Base-by-base conservation (phyloP, 2,329 filamentous ascomycete species). In the Monilinia laxa region DNA sequence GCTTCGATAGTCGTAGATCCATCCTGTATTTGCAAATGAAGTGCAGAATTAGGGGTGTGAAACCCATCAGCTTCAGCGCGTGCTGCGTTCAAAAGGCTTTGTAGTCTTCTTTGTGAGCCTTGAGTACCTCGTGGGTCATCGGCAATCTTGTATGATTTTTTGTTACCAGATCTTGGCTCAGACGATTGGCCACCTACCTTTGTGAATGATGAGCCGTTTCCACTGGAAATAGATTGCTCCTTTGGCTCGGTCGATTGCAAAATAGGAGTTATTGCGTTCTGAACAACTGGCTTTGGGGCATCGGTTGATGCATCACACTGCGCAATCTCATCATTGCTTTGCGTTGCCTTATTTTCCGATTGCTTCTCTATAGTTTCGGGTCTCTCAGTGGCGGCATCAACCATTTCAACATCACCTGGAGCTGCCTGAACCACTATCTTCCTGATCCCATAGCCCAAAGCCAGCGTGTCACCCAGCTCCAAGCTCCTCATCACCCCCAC, bases 391-490 rank as follows among this genome's bases (percentile, higher is more conserved):
- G 3, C 14, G 12, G 45, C 23, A 10, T 40, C 58, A 40, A 51
- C 18, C 31, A 52, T 59, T 45, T 49, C 49, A 28, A 63, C 25
- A 25, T 63, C 49, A 35, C 28, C 55, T 12, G 28, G 10, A 9
- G 12, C 23, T 45, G 18, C 38, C 42, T 40, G 57, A 12, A 68
- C n/a, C 10, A 40, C 14, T n/a, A 71, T n/a, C 25, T 62, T 66
- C 47, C 62, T 66, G 5, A 66, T 57, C 25, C 69, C 69, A 28
- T 68, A 63, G 1, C 62, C 62, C 20, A 66, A 35, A 23, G 55
- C 63, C 20, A 66, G 47, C 6, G 64, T 35, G 42, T 65, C 64
- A 25, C 60, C 38, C 25, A 62, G 18, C 52, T 66, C 58, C 25
- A 64, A 31, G 47, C n/a, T 49, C 31, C 38, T 64, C 42, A 66